These are phyloP conservation scores for Megacollybia marginata DNA, from an alignment of 768 basidiomycete genomes.

Conservation along the genomic window DNA sequence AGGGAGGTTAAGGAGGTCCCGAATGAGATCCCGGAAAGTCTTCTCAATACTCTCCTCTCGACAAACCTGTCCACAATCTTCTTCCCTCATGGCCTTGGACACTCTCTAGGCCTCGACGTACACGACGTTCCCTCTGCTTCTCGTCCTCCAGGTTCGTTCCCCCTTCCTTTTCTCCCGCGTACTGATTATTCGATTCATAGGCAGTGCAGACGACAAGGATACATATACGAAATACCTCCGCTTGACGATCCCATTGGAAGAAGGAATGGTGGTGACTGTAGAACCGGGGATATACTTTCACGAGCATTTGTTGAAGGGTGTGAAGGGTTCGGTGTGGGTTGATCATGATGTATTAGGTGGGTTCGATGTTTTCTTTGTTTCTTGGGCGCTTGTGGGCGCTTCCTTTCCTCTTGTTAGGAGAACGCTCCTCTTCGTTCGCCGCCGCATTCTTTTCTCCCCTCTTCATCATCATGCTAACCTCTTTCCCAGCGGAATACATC, in stretches of 20 bases:
- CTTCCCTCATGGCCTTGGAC: slow-evolving; percentile 92
- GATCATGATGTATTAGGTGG: slow-evolving; percentile 58
- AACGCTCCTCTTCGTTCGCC: no score
- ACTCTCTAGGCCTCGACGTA: slow-evolving; percentile 89
- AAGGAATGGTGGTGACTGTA: slow-evolving; percentile 87
- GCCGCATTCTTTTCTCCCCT: no score
- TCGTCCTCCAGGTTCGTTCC: slow-evolving; percentile 36
- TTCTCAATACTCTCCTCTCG: no score
- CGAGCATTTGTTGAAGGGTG: slow-evolving; percentile 61
- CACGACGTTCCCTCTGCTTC: slow-evolving; percentile 86
- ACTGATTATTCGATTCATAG: no score
- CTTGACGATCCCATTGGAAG: slow-evolving; percentile 62
- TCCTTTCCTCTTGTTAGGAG: no score
- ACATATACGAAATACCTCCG: slow-evolving; percentile 48
- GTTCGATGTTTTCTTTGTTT: background rate
- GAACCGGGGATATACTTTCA: slow-evolving; percentile 91
- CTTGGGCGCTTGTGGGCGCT: no score
- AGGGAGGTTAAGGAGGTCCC: no score
- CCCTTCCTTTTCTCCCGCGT: no score
- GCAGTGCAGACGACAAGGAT: no score
- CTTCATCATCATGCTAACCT: no score
- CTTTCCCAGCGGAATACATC: slow-evolving; percentile 39
- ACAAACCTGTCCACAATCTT: slow-evolving; percentile 28
- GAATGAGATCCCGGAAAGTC: no score
- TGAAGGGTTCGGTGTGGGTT: slow-evolving; percentile 58